Conservation (phyloP, 257 asterid genomes). For the Galeopsis tetrahit region DNA sequence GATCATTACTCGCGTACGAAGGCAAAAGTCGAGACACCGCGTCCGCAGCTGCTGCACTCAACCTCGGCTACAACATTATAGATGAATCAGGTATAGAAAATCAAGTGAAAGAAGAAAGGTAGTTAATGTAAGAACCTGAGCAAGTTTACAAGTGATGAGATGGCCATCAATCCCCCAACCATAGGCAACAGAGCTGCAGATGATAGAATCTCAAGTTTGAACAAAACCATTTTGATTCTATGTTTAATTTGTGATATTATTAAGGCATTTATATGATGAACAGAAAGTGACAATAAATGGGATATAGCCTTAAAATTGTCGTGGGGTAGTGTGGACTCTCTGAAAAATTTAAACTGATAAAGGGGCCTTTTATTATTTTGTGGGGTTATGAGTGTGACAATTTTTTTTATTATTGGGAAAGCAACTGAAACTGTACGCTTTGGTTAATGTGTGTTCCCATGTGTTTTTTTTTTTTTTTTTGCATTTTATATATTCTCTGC, state of each 20-base stretch:
- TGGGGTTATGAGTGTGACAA: constrained; percentile 19
- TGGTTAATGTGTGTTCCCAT: constrained; percentile 31
- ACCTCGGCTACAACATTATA: constrained; percentile 48
- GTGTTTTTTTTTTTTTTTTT: background rate
- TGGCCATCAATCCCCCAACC: constrained; percentile 96
- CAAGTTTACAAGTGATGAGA: constrained; percentile 67
- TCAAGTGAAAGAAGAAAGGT: background rate
- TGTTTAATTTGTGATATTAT: too few relatives aligned
- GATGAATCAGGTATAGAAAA: background rate
- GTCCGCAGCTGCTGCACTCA: constrained; percentile 67
- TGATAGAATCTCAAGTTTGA: constrained; percentile 30
- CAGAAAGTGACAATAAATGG: background rate
- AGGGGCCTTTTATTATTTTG: background rate
- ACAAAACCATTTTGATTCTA: constrained; percentile 40
- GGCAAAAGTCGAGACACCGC: constrained; percentile 77
- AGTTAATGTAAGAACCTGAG: constrained; percentile 55
- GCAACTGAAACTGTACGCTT: constrained; percentile 29
- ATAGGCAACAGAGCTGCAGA: constrained; percentile 39
- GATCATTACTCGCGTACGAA: constrained; percentile 55
- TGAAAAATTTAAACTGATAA: constrained; percentile 21
- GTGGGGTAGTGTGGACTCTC: constrained; percentile 33
- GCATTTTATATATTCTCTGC: background rate
- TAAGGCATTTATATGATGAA: background rate
- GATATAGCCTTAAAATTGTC: background rate
- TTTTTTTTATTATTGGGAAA: constrained; percentile 17